phyloP scores from a whole-genome alignment of 768 basidiomycete genomes.

The Myochromella boudieri region DNA sequence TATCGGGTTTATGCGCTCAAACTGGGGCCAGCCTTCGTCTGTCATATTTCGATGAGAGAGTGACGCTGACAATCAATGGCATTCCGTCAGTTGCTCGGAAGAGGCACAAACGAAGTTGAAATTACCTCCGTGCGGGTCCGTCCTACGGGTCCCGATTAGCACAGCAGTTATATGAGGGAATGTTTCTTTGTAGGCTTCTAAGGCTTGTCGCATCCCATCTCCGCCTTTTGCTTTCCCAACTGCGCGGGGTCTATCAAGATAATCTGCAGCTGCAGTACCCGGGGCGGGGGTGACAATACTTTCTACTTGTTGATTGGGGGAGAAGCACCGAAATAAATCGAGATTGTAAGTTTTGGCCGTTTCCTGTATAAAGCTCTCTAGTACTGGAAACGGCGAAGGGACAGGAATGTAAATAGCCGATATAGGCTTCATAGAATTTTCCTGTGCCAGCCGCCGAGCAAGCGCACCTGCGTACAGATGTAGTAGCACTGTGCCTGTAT shows the following conservation, averaged over 20 bases:
- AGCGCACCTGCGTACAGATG: slow-evolving; percentile 83
- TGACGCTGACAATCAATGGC: slow-evolving; percentile 50
- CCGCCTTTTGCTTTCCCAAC: slow-evolving; percentile 58
- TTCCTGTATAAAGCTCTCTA: slow-evolving; percentile 82
- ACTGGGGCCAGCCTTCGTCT: slow-evolving; percentile 86
- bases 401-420: slow-evolving; percentile 86
- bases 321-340: slow-evolving; percentile 63
- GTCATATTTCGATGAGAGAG: slow-evolving; percentile 76
- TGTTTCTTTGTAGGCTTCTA: slow-evolving; percentile 66
- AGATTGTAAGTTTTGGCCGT: slow-evolving; percentile 66
- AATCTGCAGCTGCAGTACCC: slow-evolving; percentile 19
- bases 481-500: slow-evolving; percentile 89
- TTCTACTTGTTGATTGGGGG: slow-evolving; percentile 45
- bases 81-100: neutral
- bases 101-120: slow-evolving; percentile 7
- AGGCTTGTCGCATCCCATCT: slow-evolving; percentile 76
- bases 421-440: slow-evolving; percentile 44
- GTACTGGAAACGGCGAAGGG: slow-evolving; percentile 79
- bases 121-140: slow-evolving; percentile 94
- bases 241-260: slow-evolving; percentile 28
- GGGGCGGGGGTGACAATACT: slow-evolving; percentile 41
- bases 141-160: slow-evolving; percentile 83
- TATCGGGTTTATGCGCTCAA: slow-evolving; percentile 92
- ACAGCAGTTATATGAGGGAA: slow-evolving; percentile 78
- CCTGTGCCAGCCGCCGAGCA: slow-evolving; percentile 38